Conservation (phyloP, 2,329 filamentous ascomycete genomes). For the Diaporthe sp. region DNA sequence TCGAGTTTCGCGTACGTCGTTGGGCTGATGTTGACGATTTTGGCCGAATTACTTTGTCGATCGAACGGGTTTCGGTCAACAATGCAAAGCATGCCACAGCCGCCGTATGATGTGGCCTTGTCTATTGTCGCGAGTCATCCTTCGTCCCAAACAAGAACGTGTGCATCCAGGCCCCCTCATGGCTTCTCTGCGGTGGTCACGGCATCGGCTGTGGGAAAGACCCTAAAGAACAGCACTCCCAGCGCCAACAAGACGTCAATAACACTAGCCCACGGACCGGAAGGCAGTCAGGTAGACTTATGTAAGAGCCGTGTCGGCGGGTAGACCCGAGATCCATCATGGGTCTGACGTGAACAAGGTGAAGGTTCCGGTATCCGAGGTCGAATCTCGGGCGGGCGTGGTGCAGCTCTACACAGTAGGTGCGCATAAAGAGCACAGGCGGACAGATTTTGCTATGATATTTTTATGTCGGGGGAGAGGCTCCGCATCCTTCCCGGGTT, state of each 20-base stretch:
- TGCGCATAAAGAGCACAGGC: slow-evolving; percentile 13
- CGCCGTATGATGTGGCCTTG: not conserved
- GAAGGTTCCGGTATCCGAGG: slow-evolving; percentile 32
- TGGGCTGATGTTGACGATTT: not conserved
- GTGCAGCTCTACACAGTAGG: slow-evolving; percentile 2
- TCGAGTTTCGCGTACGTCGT: no score
- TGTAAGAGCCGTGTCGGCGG: slow-evolving; percentile 29
- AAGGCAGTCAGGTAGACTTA: slow-evolving; percentile 13
- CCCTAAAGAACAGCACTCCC: not conserved
- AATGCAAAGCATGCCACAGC: not conserved
- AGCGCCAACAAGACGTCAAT: not conserved
- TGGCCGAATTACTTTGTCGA: not conserved
- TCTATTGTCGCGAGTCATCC: slow-evolving; percentile 22
- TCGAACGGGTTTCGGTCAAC: not conserved
- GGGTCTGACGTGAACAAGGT: slow-evolving; percentile 27
- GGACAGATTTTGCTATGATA: slow-evolving; percentile 6
- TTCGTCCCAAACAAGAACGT: not conserved
- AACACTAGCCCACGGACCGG: not conserved
- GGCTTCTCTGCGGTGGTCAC: not conserved
- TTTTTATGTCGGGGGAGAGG: not conserved
- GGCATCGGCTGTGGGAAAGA: not conserved
- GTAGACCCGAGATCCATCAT: slow-evolving; percentile 28
- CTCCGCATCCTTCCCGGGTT: slow-evolving; percentile 21
- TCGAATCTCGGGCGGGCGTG: slow-evolving; percentile 16
- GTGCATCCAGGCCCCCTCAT: not conserved